These are phyloP conservation scores for Amaranthus hypochondriacus DNA, from an alignment of 148 eudicot genomes.

Conservation along the genomic window DNA sequence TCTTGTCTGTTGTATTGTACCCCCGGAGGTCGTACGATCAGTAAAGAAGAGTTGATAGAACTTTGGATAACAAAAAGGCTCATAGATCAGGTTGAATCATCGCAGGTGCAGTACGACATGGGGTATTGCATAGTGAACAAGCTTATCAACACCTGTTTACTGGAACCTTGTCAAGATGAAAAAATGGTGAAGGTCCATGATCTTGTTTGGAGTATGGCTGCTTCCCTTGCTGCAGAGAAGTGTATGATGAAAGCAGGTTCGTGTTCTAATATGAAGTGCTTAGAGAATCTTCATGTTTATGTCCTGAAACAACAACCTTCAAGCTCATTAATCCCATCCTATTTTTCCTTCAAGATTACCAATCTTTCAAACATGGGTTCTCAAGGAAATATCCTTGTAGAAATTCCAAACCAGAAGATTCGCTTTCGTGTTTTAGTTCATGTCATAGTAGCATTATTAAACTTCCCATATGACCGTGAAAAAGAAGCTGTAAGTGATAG, in stretches of 20 bases:
- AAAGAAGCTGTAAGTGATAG: too few relatives aligned
- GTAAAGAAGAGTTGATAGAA: constrained; percentile 16
- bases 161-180: constrained; percentile 9
- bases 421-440: constrained; percentile 17
- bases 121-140: constrained; percentile 19
- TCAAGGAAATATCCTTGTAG: constrained; percentile 5
- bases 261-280: neutral
- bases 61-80: constrained; percentile 21
- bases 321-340: constrained; percentile 1
- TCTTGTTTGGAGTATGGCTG: constrained; percentile 8
- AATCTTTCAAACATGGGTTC: constrained; percentile 17
- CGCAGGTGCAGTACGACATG: constrained; percentile 19
- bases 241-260: neutral
- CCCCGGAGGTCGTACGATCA: constrained; percentile 12
- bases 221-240: constrained; percentile 6
- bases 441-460: constrained; percentile 8
- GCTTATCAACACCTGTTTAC: constrained; percentile 17
- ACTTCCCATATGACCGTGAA: neutral
- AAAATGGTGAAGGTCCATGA: neutral
- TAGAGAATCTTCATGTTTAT: too few relatives aligned
- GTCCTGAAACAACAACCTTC: neutral
- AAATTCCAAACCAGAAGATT: constrained; percentile 16
- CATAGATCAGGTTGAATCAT: constrained; percentile 11
- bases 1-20: constrained; percentile 17
- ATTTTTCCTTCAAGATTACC: constrained; percentile 2